phyloP scores from a whole-genome alignment of 192 early-diverging fungal genomes.

The Backusella sp. region DNA sequence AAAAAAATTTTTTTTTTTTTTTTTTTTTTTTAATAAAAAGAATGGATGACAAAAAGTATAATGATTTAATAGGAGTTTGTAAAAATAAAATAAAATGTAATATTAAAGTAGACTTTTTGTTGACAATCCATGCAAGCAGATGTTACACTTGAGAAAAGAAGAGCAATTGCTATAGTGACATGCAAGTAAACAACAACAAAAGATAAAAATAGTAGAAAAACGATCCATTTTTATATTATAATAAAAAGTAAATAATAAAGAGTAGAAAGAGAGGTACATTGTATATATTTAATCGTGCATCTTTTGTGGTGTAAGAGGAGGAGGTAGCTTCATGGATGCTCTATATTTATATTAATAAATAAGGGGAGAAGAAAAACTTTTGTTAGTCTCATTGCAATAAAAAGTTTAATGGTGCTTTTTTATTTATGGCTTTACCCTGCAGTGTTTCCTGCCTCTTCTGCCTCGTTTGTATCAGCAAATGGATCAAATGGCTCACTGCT shows the following conservation, averaged over 20 bases:
- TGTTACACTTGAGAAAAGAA: neutral
- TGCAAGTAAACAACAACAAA: conserved; percentile 8
- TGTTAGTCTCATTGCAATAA: neutral
- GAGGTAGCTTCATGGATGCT: neutral
- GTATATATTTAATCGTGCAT: conserved; percentile 20
- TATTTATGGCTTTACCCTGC: conserved; percentile 2
- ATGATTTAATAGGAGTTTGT: neutral
- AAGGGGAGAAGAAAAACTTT: neutral
- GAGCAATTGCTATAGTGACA: neutral
- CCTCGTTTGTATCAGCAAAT: conserved; percentile 12
- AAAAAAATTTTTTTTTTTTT: too few species aligned
- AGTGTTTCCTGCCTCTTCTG: neutral
- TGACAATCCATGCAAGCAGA: conserved; percentile 8
- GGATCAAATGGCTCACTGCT: conserved; percentile 16
- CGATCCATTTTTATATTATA: neutral
- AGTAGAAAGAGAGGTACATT: neutral
- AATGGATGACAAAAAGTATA: neutral
- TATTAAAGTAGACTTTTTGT: neutral
- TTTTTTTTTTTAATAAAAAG: conserved; percentile 7
- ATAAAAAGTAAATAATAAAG: neutral
- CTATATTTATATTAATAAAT: conserved; percentile 5
- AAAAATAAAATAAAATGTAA: neutral
- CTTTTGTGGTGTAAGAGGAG: conserved; percentile 10
- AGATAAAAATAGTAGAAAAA: conserved; percentile 2
- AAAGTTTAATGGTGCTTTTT: neutral